These are phyloP conservation scores for Yarrowia bubula DNA, from an alignment of 805 yeast genomes.

Conservation along the genomic window DNA sequence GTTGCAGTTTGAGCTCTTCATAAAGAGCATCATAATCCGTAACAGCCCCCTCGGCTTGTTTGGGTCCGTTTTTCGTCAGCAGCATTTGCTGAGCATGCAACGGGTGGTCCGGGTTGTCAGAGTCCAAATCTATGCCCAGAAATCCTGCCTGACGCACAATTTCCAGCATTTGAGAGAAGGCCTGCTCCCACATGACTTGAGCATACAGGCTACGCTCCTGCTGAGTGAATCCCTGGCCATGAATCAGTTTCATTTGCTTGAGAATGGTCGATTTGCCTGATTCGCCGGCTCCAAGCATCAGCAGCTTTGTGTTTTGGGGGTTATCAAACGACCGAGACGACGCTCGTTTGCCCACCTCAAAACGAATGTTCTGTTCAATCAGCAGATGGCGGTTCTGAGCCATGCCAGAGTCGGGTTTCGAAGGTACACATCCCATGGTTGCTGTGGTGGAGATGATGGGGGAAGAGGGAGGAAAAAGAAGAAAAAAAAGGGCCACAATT, in stretches of 20 bases:
- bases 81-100: neutral
- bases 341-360: neutral
- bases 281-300: constrained; percentile 92
- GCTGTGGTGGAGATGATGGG: neutral
- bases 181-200: constrained; percentile 90
- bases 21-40: neutral
- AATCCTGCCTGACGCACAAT: constrained; percentile 73
- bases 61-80: neutral
- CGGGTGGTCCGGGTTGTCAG: constrained; percentile 46
- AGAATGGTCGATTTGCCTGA: constrained; percentile 91
- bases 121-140: constrained; percentile 60
- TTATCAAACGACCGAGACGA: neutral
- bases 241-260: constrained; percentile 82
- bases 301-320: constrained; percentile 21
- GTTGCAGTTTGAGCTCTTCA: neutral
- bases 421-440: constrained; percentile 17
- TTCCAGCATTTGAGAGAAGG: constrained; percentile 77
- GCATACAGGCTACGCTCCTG: constrained; percentile 78
- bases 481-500: neutral
- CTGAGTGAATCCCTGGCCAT: constrained; percentile 77
- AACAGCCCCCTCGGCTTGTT: neutral
- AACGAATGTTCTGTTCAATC: constrained; percentile 7
- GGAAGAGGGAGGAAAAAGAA: too few species aligned
- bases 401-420: neutral
- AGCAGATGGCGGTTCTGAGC: neutral